phyloP scores from a whole-genome alignment of 2,329 filamentous ascomycete species.

The Didymosphaeria variabile region DNA sequence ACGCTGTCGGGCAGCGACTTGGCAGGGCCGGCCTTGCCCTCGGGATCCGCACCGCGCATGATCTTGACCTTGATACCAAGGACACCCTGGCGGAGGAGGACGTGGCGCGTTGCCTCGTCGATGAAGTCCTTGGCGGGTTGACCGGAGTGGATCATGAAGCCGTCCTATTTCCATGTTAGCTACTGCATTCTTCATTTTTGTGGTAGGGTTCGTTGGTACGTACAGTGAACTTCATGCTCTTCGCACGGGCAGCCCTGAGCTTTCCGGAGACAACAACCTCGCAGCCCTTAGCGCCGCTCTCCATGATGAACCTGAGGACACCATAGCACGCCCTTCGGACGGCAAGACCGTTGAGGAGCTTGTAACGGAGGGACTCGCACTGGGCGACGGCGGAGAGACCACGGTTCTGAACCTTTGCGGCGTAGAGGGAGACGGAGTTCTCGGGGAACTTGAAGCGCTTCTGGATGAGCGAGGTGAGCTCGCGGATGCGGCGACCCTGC shows the following conservation, averaged over 20 bases:
- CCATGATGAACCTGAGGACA: slow-evolving; percentile 99
- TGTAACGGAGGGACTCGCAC: slow-evolving; percentile 99
- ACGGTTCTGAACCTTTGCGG: slow-evolving; percentile 99
- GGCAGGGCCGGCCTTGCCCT: slow-evolving; percentile 97
- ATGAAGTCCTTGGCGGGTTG: slow-evolving; percentile 99
- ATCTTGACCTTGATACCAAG: slow-evolving; percentile 99
- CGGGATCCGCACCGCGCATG: slow-evolving; percentile 99
- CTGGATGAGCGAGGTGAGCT: slow-evolving; percentile 99
- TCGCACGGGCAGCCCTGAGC: slow-evolving; percentile 97
- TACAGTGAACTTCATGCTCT: slow-evolving; percentile 99
- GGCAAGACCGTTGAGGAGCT: slow-evolving; percentile 99
- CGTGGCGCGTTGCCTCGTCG: slow-evolving; percentile 97
- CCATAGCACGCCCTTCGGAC: slow-evolving; percentile 99
- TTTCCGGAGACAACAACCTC: slow-evolving; percentile 99
- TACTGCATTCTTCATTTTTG: background rate
- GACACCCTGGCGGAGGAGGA: slow-evolving; percentile 99
- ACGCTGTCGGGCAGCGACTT: slow-evolving; percentile 98
- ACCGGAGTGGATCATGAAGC: slow-evolving; percentile 99
- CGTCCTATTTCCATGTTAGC: slow-evolving; percentile 66
- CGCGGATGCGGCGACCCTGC: slow-evolving; percentile 99
- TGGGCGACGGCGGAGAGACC: slow-evolving; percentile 99
- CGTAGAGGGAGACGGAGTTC: slow-evolving; percentile 99
- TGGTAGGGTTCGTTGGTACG: slow-evolving; percentile 37
- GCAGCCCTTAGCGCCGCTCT: slow-evolving; percentile 99
- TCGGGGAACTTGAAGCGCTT: slow-evolving; percentile 99